Conservation (phyloP, 2,329 filamentous ascomycete genomes). For the Fusarium luffae region DNA sequence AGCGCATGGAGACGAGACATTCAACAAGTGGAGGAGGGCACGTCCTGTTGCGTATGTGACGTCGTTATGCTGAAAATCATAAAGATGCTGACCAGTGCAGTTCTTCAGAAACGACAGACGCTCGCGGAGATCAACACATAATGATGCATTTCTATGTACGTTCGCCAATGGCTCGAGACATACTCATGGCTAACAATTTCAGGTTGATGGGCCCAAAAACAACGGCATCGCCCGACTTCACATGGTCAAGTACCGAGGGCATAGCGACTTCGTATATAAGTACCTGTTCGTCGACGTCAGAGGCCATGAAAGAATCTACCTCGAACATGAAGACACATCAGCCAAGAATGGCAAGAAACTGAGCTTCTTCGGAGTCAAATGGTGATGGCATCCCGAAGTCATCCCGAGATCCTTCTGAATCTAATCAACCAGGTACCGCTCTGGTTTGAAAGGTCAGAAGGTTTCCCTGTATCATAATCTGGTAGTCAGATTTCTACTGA, state of each 20-base stretch:
- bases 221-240: constrained; percentile 81
- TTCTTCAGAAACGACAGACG: constrained; percentile 75
- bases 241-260: constrained; percentile 74
- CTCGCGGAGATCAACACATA: constrained; percentile 81
- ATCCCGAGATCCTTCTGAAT: neutral
- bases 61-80: neutral
- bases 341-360: constrained; percentile 56
- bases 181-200: constrained; percentile 18
- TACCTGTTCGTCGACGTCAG: constrained; percentile 83
- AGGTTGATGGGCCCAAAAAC: constrained; percentile 82
- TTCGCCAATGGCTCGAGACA: neutral
- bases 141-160: constrained; percentile 85
- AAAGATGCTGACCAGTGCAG: constrained; percentile 56
- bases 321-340: constrained; percentile 68
- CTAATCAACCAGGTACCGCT: neutral
- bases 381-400: constrained; percentile 49
- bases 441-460: neutral
- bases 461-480: constrained; percentile 29
- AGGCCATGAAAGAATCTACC: constrained; percentile 73
- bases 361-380: constrained; percentile 72
- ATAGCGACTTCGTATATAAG: constrained; percentile 79
- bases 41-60: constrained; percentile 67
- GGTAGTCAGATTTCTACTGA: neutral
- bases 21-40: constrained; percentile 81
- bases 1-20: constrained; percentile 83